phyloP scores from a whole-genome alignment of 192 early-diverging fungal species.

The Coemansia sp. region DNA sequence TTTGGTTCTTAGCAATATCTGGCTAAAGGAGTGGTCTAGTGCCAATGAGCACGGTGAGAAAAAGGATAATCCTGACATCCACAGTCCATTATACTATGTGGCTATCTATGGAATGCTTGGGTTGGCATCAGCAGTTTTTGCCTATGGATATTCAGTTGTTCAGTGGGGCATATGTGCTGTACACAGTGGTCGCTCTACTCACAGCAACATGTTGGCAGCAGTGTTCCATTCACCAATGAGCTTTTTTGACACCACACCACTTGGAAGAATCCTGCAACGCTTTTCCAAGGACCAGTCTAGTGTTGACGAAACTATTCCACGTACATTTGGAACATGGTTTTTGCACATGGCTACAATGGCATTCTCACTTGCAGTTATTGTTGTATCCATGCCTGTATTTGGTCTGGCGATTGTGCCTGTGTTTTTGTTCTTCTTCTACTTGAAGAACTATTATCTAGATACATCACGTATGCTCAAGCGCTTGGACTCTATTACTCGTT shows the following conservation, averaged over 20 bases:
- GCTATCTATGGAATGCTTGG: conserved; percentile 76
- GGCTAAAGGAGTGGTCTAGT: conserved; percentile 65
- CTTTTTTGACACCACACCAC: conserved; percentile 69
- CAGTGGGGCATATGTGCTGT: conserved; percentile 80
- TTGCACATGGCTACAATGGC: conserved; percentile 26
- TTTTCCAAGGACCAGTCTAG: conserved; percentile 83
- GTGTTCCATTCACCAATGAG: conserved; percentile 62
- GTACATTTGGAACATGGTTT: conserved; percentile 56
- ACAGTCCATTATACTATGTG: conserved; percentile 59
- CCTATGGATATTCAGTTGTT: conserved; percentile 61
- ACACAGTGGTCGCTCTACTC: conserved; percentile 68
- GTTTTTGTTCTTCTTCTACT: conserved; percentile 39
- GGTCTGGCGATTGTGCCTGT: conserved; percentile 51
- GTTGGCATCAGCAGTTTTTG: conserved; percentile 56
- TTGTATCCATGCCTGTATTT: conserved; percentile 49
- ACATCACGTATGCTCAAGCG: conserved; percentile 74
- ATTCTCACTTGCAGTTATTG: conserved; percentile 46
- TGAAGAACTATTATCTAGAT: conserved; percentile 62
- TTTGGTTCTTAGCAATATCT: conserved; percentile 56
- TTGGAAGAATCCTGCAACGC: conserved; percentile 82
- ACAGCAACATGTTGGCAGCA: conserved; percentile 69
- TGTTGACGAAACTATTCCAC: conserved; percentile 68
- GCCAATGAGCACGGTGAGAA: conserved; percentile 47
- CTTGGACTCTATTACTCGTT: conserved; percentile 65
- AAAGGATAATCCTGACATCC: not conserved